Evolutionary conservation across 2,329 filamentous ascomycete genomes (phyloP).

Genomic region (Fusarium nygamai): DNA sequence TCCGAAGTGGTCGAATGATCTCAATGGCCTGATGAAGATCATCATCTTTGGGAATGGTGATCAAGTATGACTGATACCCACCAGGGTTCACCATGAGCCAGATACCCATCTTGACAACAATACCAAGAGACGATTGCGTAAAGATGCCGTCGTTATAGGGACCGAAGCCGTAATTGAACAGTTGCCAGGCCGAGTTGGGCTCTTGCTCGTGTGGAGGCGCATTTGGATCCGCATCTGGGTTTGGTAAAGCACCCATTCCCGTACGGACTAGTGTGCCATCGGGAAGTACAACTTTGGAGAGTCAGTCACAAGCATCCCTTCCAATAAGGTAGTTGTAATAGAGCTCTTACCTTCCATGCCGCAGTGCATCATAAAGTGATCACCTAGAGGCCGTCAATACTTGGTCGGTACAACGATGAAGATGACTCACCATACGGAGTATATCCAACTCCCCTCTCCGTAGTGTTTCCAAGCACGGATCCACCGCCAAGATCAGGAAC

Average conservation of each 20-base stretch:
- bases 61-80: constrained; percentile 31
- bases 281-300: constrained; percentile 4
- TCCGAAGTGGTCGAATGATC: constrained; percentile 31
- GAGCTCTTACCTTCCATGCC: constrained; percentile 25
- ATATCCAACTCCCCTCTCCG: constrained; percentile 31
- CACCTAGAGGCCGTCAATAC: neutral
- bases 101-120: constrained; percentile 34
- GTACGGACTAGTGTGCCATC: constrained; percentile 25
- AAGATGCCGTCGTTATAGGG: constrained; percentile 32
- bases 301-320: neutral
- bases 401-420: fast-evolving
- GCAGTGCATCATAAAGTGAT: constrained; percentile 36
- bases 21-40: constrained; percentile 35
- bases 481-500: constrained; percentile 32
- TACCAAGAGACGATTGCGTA: constrained; percentile 25
- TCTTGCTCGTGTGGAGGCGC: constrained; percentile 25
- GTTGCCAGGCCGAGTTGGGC: constrained; percentile 27
- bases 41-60: constrained; percentile 33
- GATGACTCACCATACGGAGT: constrained; percentile 25
- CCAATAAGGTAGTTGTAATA: neutral
- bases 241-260: constrained; percentile 33
- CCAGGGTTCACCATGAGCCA: constrained; percentile 32
- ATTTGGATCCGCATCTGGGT: constrained; percentile 21
- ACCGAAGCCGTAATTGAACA: constrained; percentile 32
- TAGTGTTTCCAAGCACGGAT: constrained; percentile 28